Evolutionary conservation across 1,139 yeast species (phyloP), one percentile per base, ranked within the genome.

Genomic region (Geotrichum fermentans): DNA sequence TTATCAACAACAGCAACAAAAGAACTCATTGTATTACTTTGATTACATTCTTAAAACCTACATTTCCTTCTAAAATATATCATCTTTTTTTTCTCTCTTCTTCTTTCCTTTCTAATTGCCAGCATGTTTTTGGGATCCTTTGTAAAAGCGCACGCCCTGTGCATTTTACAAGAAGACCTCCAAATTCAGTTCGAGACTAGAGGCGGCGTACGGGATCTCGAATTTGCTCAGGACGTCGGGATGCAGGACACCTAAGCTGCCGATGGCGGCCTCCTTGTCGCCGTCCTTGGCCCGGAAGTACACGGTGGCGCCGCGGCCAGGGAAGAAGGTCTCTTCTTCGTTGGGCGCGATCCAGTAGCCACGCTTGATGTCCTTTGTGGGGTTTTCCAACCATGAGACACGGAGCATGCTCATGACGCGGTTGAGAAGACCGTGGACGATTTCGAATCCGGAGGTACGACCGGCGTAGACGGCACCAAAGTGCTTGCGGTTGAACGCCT

Each of bases 381-480:
- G 73, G 50, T 66, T 66, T 29, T 61, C 58, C 55, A 87, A 70
- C 94, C 95, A 88, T 37, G 80, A 79, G 24, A 94, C 82, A 74
- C 97, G 84, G 74, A 92, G 78, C 66, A 96, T 92, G 73, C 88
- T 94, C 97, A 94, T 90, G 58, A 94, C 74, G 63, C 95, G 87
- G 60, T 96, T 97, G 55, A 94, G 75, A 58, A 94, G 74, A 59
- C 99, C 99, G 72, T 94, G 98, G 51, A 89, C 88, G 57, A 74
- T 75, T 71, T 94, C 99, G 64, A 94, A 94, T 52, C 97, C 97
- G 17, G 97, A 85, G 21, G 90, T 81, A 70, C 89, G 90, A 61
- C 98, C 97, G 17, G 94, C 96, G 61, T 82, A 87, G 40, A 92
- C 77, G 32, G 97, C 97, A 61, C 85, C 83, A 92, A 97, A 92